These are phyloP conservation scores for Venturia oleaginea DNA, from an alignment of 2,329 filamentous ascomycete genomes.

Conservation along the genomic window DNA sequence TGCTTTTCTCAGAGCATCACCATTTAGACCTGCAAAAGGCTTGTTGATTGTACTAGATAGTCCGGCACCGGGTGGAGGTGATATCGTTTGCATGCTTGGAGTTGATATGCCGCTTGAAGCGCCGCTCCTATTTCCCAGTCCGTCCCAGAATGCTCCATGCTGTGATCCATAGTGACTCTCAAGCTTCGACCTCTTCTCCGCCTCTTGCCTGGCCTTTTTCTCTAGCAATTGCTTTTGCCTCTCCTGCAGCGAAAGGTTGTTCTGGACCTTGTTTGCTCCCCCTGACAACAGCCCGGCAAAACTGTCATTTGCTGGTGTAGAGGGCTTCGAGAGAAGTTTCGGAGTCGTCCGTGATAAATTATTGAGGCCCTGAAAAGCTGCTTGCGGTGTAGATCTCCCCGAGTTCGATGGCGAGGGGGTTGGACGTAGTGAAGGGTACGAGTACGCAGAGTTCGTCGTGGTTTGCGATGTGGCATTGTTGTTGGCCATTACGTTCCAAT, in stretches of 20 bases:
- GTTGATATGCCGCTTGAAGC: slow-evolving; percentile 22
- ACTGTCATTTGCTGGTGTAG: slow-evolving; percentile 52
- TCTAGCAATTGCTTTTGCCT: slow-evolving; percentile 64
- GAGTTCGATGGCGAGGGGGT: slow-evolving; percentile 29
- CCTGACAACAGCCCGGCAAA: slow-evolving; percentile 69
- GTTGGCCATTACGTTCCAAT: slow-evolving; percentile 32
- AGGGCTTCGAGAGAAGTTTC: slow-evolving; percentile 41
- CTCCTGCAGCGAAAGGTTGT: slow-evolving; percentile 60
- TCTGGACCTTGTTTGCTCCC: slow-evolving; percentile 49
- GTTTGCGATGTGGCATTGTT: slow-evolving; percentile 23
- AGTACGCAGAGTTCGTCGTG: slow-evolving; percentile 21
- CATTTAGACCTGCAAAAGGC: slow-evolving; percentile 28
- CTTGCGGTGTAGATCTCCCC: slow-evolving; percentile 29
- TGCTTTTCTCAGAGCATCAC: slow-evolving; percentile 15
- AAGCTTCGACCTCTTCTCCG: slow-evolving; percentile 59
- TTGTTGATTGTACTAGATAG: slow-evolving; percentile 30
- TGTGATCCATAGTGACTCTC: slow-evolving; percentile 66
- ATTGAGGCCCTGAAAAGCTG: slow-evolving; percentile 32
- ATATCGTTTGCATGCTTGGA: slow-evolving; percentile 25
- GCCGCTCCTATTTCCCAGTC: slow-evolving; percentile 46
- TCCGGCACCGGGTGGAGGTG: slow-evolving; percentile 25
- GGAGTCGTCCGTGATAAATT: slow-evolving; percentile 16
- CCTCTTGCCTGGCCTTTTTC: slow-evolving; percentile 67
- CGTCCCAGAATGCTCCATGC: slow-evolving; percentile 66
- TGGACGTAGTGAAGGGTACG: slow-evolving; percentile 21